Base-by-base conservation (phyloP, 2,329 filamentous ascomycete species). In the Rachicladosporium sp. region DNA sequence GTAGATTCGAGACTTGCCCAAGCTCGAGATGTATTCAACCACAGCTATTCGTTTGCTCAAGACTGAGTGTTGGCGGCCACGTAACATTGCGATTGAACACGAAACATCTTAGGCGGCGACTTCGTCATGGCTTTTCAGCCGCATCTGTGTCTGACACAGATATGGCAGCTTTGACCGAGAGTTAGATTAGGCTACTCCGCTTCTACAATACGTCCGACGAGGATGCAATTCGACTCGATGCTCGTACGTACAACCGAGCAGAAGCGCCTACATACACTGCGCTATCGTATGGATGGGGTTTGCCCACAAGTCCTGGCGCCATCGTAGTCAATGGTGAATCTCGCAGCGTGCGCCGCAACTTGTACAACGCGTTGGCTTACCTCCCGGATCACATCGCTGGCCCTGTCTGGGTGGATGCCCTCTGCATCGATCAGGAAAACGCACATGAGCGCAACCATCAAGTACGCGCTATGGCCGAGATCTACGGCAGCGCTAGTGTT, bases 371-470 rank as follows among this genome's bases (percentile, higher is more conserved):
- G 4, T 15, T 43, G 2, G 5, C 15, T 7, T 9, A 8, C 10
- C 10, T 31, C 19, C 31, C 11, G n/a, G 9, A 29, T 10, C 10
- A 10, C 10, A 21, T 27, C 4, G n/a, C 34, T n/a, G 12, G 29
- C 3, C 27, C 10, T 10, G 10, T 44, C n/a, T 47, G 46, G 45
- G 36, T 42, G 4, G 46, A 48, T 35, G 45, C 45, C 5, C 13
- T 48, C 6, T 48, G 46, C 19, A 47, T 48, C 15, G 33, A 47
- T 29, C 46, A 47, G 31, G 9, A 23, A 2, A 35, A 48, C 29
- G 3, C 15, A 4, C 4, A 33, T 10, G 46, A 48, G 37, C 31
- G 35, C 10, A 34, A 31, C 10, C 13, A 37, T 10, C 42, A 47
- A 23, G 46, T 48, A 27, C 30, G 31, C 2, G 13, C 34, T 5